Evolutionary conservation across 2,329 filamentous ascomycete genomes (phyloP), one percentile per base, ranked within the genome.

Genomic region (Aphanocladium album): DNA sequence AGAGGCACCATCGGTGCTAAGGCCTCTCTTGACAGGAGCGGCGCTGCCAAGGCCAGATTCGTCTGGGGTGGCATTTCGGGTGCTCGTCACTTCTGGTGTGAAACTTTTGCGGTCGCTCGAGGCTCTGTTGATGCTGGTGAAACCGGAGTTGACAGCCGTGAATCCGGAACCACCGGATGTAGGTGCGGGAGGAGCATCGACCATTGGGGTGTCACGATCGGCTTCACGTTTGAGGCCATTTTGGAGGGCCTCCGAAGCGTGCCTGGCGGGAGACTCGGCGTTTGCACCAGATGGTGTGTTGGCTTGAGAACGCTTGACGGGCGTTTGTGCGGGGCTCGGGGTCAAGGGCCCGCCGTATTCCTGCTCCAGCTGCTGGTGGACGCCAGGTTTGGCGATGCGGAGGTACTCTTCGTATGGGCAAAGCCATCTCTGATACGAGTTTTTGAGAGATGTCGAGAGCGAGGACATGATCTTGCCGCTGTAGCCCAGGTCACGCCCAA

Each of bases 401-500:
- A 99, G 79, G 71, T 96, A 99, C 64, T 98, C 92, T 74, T 99
- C 95, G 68, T 98, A 99, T 0, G 95, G 95, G 70, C 92, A 91
- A 3, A 99, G 86, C 91, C 95, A 99, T 76, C 93, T 88, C 73
- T 96, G 92, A 69, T 96, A 99, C 0, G 95, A 98, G 74, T 99
- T 99, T 74, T 98, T 99, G 46, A 99, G 83, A 5, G 95, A 98
- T 0, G 95, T 99, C 6, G 95, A 99, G 51, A 99, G 79, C 9
- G 95, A 98, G 2, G 93, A 98, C 95, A 99, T 99, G 64, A 99
- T 99, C 79, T 99, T 99, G 71, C 95, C 95, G 71, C 93, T 98
- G 76, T 99, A 99, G 59, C 95, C 95, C 52, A 99, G 79, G 72
- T 98, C 95, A 69, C 95, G 87, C 37, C 95, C 95, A 67, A 99